These are phyloP conservation scores for Trebouxia gelatinosa DNA, from an alignment of 163 green algal species.

Conservation along the genomic window DNA sequence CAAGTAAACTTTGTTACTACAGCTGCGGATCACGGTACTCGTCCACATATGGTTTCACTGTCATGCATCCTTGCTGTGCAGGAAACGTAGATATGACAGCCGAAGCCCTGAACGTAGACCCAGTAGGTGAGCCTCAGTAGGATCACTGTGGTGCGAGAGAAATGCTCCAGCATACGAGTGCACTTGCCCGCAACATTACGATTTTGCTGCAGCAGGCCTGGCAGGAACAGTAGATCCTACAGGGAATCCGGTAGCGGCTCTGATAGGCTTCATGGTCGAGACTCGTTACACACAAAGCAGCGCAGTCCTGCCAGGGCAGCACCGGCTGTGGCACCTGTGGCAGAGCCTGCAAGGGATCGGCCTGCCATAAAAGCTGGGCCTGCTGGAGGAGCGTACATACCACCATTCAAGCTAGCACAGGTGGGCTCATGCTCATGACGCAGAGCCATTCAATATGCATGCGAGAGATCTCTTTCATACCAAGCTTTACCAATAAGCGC, in stretches of 20 bases:
- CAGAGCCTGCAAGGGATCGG: neutral
- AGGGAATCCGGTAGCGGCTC: too few relatives aligned
- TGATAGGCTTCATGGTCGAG: neutral
- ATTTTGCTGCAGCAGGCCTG: neutral
- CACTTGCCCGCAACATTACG: too few relatives aligned
- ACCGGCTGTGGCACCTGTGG: too few relatives aligned
- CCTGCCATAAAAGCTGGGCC: neutral
- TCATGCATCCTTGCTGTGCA: neutral
- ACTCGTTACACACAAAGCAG: too few relatives aligned
- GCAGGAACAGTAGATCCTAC: neutral
- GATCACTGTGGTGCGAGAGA: too few relatives aligned
- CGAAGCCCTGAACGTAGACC: neutral
- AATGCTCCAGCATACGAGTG: neutral
- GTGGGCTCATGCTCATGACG: too few relatives aligned
- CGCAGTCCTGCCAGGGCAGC: neutral
- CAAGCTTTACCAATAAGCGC: too few relatives aligned
- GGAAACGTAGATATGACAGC: neutral
- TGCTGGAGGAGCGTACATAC: constrained; percentile 90
- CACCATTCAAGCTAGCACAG: constrained; percentile 91
- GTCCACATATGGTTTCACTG: neutral
- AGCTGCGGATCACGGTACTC: neutral
- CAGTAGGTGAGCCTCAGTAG: too few relatives aligned
- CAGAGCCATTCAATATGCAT: too few relatives aligned
- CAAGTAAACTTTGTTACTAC: neutral
- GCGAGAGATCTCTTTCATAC: too few relatives aligned